These are phyloP conservation scores for Boletus huronensis DNA, from an alignment of 768 basidiomycete species.

Conservation along the genomic window DNA sequence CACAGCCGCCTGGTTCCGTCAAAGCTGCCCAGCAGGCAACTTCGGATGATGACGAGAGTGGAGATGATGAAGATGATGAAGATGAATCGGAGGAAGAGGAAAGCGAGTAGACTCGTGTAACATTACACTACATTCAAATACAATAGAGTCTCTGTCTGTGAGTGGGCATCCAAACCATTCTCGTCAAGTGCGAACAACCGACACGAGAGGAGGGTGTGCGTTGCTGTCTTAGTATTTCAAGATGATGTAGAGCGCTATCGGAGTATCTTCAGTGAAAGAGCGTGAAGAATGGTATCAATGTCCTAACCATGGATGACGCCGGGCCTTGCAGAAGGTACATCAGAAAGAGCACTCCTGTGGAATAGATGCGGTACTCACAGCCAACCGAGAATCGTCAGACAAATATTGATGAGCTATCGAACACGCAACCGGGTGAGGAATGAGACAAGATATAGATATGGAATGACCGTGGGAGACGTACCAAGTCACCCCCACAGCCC, in stretches of 20 bases:
- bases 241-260: constrained; percentile 74
- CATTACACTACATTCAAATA: constrained; percentile 5
- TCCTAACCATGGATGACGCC: constrained; percentile 67
- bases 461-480: constrained; percentile 34
- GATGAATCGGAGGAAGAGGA: constrained; percentile 15
- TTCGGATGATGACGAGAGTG: constrained; percentile 5
- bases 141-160: constrained; percentile 1
- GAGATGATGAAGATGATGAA: constrained; percentile 4
- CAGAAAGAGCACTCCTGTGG: neutral
- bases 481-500: constrained; percentile 75
- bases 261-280: constrained; percentile 12
- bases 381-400: constrained; percentile 75
- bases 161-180: neutral
- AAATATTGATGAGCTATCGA: constrained; percentile 62
- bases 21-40: neutral
- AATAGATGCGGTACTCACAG: constrained; percentile 46
- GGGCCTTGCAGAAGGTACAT: constrained; percentile 44
- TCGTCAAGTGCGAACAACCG: neutral
- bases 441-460: no score
- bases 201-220: no score
- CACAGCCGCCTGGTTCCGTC: neutral
- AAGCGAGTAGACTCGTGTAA: constrained; percentile 8
- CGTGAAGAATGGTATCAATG: neutral
- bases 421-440: constrained; percentile 16
- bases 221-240: constrained; percentile 54